Conservation (phyloP, 371 early-diverging fungal genomes). For the Pancytospora epiphaga region DNA sequence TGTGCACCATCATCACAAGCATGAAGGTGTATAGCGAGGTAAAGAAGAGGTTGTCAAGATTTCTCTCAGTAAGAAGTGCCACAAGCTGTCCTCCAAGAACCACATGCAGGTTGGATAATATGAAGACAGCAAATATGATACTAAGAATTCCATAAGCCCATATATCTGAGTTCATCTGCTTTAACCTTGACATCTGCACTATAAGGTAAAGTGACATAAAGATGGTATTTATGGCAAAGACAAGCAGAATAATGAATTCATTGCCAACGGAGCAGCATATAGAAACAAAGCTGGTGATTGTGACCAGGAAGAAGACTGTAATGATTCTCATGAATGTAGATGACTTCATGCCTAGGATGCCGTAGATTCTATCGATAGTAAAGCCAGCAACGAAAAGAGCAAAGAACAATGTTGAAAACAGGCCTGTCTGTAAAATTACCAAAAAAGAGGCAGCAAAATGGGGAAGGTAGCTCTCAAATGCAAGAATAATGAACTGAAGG, state of each 20-base stretch:
- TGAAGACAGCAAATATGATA: constrained; percentile 29
- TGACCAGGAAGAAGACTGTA: constrained; percentile 15
- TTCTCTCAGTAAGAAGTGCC: constrained; percentile 34
- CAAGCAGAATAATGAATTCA: constrained; percentile 3
- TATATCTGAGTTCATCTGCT: constrained; percentile 38
- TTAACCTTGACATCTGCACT: constrained; percentile 35
- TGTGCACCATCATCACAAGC: constrained; percentile 52
- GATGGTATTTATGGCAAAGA: constrained; percentile 24
- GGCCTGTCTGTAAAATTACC: constrained; percentile 21
- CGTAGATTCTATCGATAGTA: constrained; percentile 33
- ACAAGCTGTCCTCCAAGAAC: constrained; percentile 36
- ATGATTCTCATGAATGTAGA: constrained; percentile 15
- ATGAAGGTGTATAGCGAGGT: constrained; percentile 38
- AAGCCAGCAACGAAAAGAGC: constrained; percentile 34
- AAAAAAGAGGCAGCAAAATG: constrained; percentile 6
- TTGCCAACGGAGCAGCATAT: constrained; percentile 4
- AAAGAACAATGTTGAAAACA: constrained; percentile 38
- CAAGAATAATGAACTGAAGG: constrained; percentile 27
- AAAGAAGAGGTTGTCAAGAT: constrained; percentile 53
- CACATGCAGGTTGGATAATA: constrained; percentile 2
- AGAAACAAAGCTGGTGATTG: constrained; percentile 19
- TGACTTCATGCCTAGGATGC: constrained; percentile 21
- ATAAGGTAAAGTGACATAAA: constrained; percentile 26
- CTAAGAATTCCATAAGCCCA: constrained; percentile 53
- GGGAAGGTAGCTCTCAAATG: constrained; percentile 4